Evolutionary conservation across 371 early-diverging fungal species (phyloP).

Genomic region (Mortierella sp.): DNA sequence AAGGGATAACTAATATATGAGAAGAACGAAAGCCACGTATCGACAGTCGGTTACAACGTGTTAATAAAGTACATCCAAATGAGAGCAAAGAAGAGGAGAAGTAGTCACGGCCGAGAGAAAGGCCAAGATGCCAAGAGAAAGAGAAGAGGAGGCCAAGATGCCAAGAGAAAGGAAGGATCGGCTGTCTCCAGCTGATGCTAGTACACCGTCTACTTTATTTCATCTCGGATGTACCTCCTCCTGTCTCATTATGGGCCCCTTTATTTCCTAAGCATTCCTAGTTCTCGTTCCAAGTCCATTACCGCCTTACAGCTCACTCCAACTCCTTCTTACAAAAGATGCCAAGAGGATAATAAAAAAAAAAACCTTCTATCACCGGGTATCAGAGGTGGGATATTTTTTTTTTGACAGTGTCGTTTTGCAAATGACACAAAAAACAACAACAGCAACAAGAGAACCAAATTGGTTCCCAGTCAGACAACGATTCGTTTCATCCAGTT

Average conservation of each 20-base stretch:
- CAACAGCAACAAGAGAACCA: neutral
- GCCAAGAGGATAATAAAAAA: neutral
- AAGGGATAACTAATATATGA: neutral
- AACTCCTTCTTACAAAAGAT: neutral
- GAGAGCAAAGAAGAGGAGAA: neutral
- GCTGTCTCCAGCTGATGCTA: neutral
- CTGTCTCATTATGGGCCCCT: no score
- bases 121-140: neutral
- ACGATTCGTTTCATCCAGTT: conserved; percentile 1
- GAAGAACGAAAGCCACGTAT: no score
- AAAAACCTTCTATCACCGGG: neutral
- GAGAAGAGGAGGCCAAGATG: neutral
- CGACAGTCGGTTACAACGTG: neutral
- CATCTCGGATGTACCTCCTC: no score
- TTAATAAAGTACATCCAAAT: neutral
- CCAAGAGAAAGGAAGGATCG: neutral
- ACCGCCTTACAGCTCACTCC: neutral
- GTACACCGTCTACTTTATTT: no score
- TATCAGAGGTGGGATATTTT: neutral
- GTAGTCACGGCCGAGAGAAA: neutral
- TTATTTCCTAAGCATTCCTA: neutral
- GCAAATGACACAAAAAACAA: neutral
- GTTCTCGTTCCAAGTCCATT: neutral
- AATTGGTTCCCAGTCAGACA: conserved; percentile 4
- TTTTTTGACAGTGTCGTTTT: neutral